phyloP scores from a whole-genome alignment of 2,329 filamentous ascomycete genomes.

The Paecilomyces sp. region DNA sequence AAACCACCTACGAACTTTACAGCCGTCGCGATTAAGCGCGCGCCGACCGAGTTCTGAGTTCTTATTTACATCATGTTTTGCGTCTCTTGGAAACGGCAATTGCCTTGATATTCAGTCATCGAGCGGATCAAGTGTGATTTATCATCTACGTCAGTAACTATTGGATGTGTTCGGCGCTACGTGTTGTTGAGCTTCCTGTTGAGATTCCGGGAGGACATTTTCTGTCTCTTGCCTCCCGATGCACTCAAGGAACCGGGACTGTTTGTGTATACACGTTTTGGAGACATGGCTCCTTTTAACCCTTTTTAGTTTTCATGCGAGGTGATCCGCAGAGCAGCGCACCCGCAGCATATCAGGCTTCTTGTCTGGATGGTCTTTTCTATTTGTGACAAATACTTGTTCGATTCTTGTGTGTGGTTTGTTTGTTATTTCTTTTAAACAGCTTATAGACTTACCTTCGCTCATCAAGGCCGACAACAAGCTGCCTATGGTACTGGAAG shows the following conservation, averaged over 20 bases:
- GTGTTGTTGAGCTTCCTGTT: background rate
- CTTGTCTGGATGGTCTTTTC: conserved; percentile 4
- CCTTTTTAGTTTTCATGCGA: conserved; percentile 8
- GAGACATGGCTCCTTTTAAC: conserved; percentile 9
- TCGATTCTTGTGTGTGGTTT: conserved; percentile 9
- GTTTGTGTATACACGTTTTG: conserved; percentile 18
- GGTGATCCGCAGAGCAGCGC: conserved; percentile 11
- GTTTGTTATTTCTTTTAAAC: conserved; percentile 11
- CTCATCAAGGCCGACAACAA: conserved; percentile 1
- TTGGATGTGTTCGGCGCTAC: background rate
- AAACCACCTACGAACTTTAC: conserved; percentile 32
- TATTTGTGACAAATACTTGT: conserved; percentile 8
- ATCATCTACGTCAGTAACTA: background rate
- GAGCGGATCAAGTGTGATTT: background rate
- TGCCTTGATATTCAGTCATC: background rate
- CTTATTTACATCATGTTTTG: conserved; percentile 3
- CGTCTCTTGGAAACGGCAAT: conserved; percentile 14
- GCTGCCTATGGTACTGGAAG: background rate
- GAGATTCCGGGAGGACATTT: background rate
- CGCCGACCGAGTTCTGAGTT: background rate
- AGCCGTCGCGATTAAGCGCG: conserved; percentile 23
- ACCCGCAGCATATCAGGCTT: conserved; percentile 9
- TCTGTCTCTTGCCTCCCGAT: conserved; percentile 8
- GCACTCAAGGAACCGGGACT: conserved; percentile 2
- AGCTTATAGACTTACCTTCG: conserved; percentile 21